These are phyloP conservation scores for Spatholobus suberectus DNA, from an alignment of 306 rosid genomes.

Conservation along the genomic window DNA sequence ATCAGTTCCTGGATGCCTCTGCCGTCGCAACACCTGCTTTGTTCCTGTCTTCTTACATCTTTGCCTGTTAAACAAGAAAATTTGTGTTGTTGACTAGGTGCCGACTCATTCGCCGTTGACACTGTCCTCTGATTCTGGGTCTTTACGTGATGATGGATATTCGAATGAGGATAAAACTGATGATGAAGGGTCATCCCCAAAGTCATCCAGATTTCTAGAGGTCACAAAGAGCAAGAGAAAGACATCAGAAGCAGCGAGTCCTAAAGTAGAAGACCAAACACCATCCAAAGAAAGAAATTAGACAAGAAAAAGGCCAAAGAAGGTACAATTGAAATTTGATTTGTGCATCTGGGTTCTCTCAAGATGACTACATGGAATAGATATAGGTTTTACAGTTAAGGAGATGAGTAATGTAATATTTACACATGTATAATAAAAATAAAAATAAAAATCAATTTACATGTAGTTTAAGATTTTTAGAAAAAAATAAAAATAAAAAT, in stretches of 20 bases:
- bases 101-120: slow-evolving; percentile 57
- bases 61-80: slow-evolving; percentile 5
- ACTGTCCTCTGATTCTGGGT: slow-evolving; percentile 71
- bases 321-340: slow-evolving; percentile 52
- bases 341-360: slow-evolving; percentile 3
- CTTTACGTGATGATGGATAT: slow-evolving; percentile 44
- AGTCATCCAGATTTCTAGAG: slow-evolving; percentile 44
- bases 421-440: neutral
- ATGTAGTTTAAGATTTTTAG: neutral
- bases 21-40: neutral
- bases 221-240: slow-evolving; percentile 38
- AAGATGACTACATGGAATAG: slow-evolving; percentile 25
- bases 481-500: neutral
- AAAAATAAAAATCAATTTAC: neutral
- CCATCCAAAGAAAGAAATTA: slow-evolving; percentile 49
- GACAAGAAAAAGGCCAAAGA: slow-evolving; percentile 43
- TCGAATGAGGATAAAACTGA: slow-evolving; percentile 44
- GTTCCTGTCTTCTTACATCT: neutral
- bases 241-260: slow-evolving; percentile 44
- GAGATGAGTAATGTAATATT: neutral
- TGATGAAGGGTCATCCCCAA: slow-evolving; percentile 48
- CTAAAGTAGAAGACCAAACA: slow-evolving; percentile 39
- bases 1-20: neutral
- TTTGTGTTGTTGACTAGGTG: slow-evolving; percentile 53
- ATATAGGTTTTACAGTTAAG: slow-evolving; percentile 7